A percentile compares a stretch with the other conserved stretches of the same genome.
Conservation (phyloP, 31 red algal genomes). For the Asparagopsis taxiformis region DNA sequence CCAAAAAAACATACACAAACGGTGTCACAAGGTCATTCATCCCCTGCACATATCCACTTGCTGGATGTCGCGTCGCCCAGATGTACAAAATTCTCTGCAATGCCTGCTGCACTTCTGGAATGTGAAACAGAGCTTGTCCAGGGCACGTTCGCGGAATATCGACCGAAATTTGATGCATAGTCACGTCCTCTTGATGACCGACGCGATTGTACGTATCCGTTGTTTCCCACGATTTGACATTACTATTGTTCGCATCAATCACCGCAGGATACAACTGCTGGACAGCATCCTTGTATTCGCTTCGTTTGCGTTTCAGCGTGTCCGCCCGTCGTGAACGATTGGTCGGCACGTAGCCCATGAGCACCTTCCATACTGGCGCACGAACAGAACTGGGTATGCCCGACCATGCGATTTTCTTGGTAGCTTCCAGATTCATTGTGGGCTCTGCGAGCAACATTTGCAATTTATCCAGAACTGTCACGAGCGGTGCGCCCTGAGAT, state of each 20-base stretch:
- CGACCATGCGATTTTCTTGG: conserved; percentile 77
- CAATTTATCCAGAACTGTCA: conserved; percentile 27
- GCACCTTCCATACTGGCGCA: conserved; percentile 81
- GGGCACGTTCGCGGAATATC: conserved; percentile 96
- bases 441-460: conserved; percentile 35
- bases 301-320: conserved; percentile 70
- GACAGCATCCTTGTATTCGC: conserved; percentile 81
- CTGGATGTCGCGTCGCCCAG: conserved; percentile 97
- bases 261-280: conserved; percentile 63
- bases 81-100: conserved; percentile 92
- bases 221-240: not conserved
- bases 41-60: conserved; percentile 98
- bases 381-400: conserved; percentile 56
- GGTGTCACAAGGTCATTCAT: conserved; percentile 99
- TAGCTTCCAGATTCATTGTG: conserved; percentile 40
- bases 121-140: conserved; percentile 80
- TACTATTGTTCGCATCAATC: conserved; percentile 3
- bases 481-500: not conserved
- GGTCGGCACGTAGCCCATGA: conserved; percentile 85
- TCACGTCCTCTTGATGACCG: conserved; percentile 61
- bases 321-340: conserved; percentile 44
- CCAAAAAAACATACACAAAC: conserved; percentile 91
- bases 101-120: conserved; percentile 62
- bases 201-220: conserved; percentile 44
- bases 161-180: conserved; percentile 83